Base-by-base conservation (phyloP, 169 alveolate genomes). In the Plasmodium relictum region DNA sequence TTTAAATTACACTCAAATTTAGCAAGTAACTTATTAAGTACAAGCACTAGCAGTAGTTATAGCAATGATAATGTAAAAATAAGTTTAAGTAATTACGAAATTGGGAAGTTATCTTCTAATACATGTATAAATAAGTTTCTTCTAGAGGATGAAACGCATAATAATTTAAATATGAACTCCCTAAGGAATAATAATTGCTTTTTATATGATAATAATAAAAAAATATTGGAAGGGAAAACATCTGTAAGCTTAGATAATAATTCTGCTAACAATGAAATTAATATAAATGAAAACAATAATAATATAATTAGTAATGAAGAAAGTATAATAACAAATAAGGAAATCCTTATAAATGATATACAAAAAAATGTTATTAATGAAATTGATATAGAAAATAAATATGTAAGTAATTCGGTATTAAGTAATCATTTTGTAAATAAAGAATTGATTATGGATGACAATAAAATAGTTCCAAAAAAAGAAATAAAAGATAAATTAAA, bases 1-100 rank as follows among this genome's bases (percentile, higher is more conserved):
- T 78, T 78, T 65, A 78, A 78, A 59, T 24, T 78, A 44, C 73
- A 65, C 31, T 65, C 89, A 12, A 78, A 78, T 50, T 65, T 78
- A 10, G 74, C 89, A 45, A 78, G 89, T 42, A 78, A 78, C 52
- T 69, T 78, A 22, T 58, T 78, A 42, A 78, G 89, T 37, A 78
- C 89, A 54, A 78, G 89, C 39, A 78, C 89, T 8, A 78, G 89
- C 54, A 66, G 89, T 42, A 65, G 89, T 54, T 78, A 63, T 50
- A 63, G 62, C 68, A 78, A 78, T 78, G 89, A 78, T 31, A 78
- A 78, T 52, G 58, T 63, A 7, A 78, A 65, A 69, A 44, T 41
- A 0, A 78, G 50, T 44, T 31, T 70, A 31, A 26, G 24, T 22
- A 78, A 78, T 42, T 78, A 48, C 68, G 65, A 73, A 8, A 48